phyloP scores from a whole-genome alignment of 495 filamentous ascomycete species.

The Lepraria neglecta region DNA sequence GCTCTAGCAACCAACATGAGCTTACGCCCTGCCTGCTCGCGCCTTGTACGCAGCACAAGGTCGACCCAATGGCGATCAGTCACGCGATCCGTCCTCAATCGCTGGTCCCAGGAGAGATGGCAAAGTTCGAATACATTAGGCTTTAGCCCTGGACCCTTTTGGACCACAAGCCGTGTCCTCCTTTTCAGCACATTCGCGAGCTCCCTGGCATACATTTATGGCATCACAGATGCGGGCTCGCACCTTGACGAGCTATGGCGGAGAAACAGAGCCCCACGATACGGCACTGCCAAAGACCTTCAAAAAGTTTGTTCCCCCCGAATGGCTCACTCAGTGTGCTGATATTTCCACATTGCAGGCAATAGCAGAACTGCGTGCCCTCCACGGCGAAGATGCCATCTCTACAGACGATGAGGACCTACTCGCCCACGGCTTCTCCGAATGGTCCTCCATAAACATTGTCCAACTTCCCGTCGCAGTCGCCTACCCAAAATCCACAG shows the following conservation, averaged over 20 bases:
- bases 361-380: conserved; percentile 51
- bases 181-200: conserved; percentile 34
- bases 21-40: background rate
- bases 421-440: conserved; percentile 74
- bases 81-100: background rate
- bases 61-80: background rate
- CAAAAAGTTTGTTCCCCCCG: conserved; percentile 32
- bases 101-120: background rate
- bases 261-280: conserved; percentile 29
- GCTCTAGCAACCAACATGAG: conserved; percentile 2
- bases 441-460: conserved; percentile 81
- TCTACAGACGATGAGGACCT: conserved; percentile 80
- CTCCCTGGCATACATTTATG: conserved; percentile 7
- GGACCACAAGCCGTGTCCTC: conserved; percentile 33
- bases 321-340: background rate
- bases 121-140: background rate
- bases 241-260: conserved; percentile 5
- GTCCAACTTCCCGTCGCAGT: conserved; percentile 74
- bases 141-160: conserved; percentile 20
- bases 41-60: background rate
- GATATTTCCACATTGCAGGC: conserved; percentile 40
- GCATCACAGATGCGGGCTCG: conserved; percentile 5
- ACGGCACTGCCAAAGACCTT: conserved; percentile 40
- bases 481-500: conserved; percentile 68
- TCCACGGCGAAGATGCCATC: conserved; percentile 59